Base-by-base conservation (phyloP, 805 yeast species). In the Hanseniaspora occidentalis region DNA sequence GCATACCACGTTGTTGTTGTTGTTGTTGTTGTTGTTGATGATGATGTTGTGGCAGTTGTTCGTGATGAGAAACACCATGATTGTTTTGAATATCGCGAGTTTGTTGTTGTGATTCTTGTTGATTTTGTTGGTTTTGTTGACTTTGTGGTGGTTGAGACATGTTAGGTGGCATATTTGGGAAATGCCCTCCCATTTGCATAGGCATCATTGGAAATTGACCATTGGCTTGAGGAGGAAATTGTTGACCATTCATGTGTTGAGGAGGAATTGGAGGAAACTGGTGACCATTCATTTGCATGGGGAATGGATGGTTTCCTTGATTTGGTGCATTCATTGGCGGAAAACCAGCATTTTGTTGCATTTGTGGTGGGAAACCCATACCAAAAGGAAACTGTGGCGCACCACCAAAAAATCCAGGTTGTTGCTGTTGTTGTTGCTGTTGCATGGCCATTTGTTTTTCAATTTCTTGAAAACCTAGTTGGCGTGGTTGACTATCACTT, bases 391-490 rank as follows among this genome's bases (percentile, higher is more conserved):
- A 43, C 31, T 48, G 52, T 18, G 51, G 50, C 38, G 51, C 44
- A 25, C 47, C 11, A 34, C 36, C 23, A 44, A 51, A 26, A 46
- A 59, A 25, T 46, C 56, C 35, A 45, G 57, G 20, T 42, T 54
- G 41, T 45, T 60, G 39, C 17, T 54, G 51, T 38, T 45, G 56
- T 39, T 46, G 53, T 39, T 46, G 53, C 5, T 47, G 49, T 9
- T 39, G 49, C 39, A 43, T 40, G 40, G 53, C 60, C 39, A 47
- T 45, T 44, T 54, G 62, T 31, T 55, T 84, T 61, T 86, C 95
- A 47, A 86, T 73, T 50, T 86, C 94, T 56, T 82, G 89, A 56
- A 84, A 66, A 9, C 95, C 80, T 49, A 82, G 45, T 31, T 24
- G 52, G 35, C 35, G 42, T 38, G 27, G 48, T 36, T 43, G 50